Percentiles rank a stretch among this genome's conserved stretches.
Conservation (phyloP, 805 yeast genomes). For the Starmerella apis region DNA sequence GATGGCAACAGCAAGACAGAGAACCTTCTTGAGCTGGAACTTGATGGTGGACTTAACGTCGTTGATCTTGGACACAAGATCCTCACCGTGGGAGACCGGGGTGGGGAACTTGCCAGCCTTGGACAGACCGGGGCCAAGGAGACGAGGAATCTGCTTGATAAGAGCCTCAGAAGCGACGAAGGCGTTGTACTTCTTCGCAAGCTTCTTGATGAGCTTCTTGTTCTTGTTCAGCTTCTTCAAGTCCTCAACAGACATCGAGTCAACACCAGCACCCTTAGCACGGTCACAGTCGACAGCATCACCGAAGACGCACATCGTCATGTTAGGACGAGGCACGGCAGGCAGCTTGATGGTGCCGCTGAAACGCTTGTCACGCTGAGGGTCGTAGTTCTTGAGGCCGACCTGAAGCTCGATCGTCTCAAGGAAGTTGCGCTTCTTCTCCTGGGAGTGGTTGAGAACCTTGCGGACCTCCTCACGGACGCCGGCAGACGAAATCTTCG, state of each 20-base stretch:
- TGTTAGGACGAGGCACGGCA: slow-evolving; percentile 99
- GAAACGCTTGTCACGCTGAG: slow-evolving; percentile 99
- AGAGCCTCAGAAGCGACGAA: slow-evolving; percentile 98
- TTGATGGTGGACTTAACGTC: slow-evolving; percentile 99
- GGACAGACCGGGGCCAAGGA: slow-evolving; percentile 99
- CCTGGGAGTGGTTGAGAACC: slow-evolving; percentile 78
- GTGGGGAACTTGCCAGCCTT: slow-evolving; percentile 99
- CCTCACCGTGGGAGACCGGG: slow-evolving; percentile 99
- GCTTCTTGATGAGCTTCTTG: slow-evolving; percentile 99
- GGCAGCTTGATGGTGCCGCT: slow-evolving; percentile 98
- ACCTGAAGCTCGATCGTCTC: slow-evolving; percentile 99
- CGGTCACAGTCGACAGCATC: slow-evolving; percentile 99
- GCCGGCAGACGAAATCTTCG: slow-evolving; percentile 77
- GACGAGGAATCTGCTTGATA: slow-evolving; percentile 99
- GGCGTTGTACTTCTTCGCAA: slow-evolving; percentile 99
- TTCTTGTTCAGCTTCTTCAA: slow-evolving; percentile 99
- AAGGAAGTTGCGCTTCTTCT: slow-evolving; percentile 99
- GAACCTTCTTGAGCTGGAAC: slow-evolving; percentile 99
- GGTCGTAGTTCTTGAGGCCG: slow-evolving; percentile 99
- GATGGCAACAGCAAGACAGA: slow-evolving; percentile 98
- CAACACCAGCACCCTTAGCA: slow-evolving; percentile 98
- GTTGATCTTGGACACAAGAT: slow-evolving; percentile 85
- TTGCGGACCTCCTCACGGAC: slow-evolving; percentile 95
- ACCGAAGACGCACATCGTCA: slow-evolving; percentile 99
- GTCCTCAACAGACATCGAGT: slow-evolving; percentile 99